Conservation (phyloP, 257 asterid species). For the Knoxia roxburghii region DNA sequence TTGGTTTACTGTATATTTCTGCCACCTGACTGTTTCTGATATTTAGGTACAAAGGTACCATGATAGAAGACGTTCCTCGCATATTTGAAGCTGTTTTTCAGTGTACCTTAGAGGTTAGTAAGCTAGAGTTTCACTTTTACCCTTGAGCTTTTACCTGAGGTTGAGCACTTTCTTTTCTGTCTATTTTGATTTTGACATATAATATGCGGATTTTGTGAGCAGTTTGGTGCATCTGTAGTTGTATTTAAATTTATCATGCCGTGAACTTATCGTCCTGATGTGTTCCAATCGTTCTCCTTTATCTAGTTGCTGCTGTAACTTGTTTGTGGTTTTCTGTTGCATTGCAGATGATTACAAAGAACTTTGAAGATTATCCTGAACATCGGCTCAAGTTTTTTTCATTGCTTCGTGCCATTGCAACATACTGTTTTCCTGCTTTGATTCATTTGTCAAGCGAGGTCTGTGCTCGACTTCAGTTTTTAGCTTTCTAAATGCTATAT, state of each 20-base stretch:
- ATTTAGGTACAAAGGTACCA: constrained; percentile 72
- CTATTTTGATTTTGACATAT: not conserved
- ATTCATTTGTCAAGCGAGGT: constrained; percentile 91
- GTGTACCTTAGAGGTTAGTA: constrained; percentile 88
- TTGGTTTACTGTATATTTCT: not conserved
- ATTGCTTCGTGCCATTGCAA: constrained; percentile 88
- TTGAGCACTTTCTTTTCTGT: too few relatives aligned
- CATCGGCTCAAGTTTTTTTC: constrained; percentile 97
- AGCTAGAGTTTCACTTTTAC: not conserved
- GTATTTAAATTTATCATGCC: not conserved
- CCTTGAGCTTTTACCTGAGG: too few relatives aligned
- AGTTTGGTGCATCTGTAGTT: not conserved
- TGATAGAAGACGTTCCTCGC: constrained; percentile 94
- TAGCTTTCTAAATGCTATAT: not conserved
- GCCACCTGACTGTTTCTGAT: constrained; percentile 8
- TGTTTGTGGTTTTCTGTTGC: not conserved
- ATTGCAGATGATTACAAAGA: constrained; percentile 90
- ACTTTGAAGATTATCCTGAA: constrained; percentile 98
- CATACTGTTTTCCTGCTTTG: constrained; percentile 87
- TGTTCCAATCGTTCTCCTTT: not conserved
- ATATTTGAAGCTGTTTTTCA: constrained; percentile 96
- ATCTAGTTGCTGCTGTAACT: not conserved
- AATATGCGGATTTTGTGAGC: not conserved
- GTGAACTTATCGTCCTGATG: not conserved
- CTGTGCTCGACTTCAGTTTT: constrained; percentile 2